Conservation (phyloP, 1,284 basidiomycete species). For the Leccinum ponderosum region DNA sequence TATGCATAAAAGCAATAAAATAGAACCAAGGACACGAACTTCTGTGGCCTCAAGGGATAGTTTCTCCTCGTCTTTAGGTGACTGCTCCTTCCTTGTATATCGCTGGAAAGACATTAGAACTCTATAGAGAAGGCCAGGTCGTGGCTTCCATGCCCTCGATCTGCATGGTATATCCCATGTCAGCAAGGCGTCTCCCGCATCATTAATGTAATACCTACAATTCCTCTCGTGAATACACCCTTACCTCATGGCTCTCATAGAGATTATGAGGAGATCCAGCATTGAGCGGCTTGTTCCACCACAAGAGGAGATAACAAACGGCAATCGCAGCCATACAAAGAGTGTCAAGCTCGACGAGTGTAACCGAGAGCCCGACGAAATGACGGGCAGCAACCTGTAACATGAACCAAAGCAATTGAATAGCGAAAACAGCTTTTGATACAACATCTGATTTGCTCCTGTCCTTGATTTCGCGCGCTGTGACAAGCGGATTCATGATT, state of each 20-base stretch:
- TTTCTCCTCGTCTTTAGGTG: no score
- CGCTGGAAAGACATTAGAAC: neutral
- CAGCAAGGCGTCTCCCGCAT: no score
- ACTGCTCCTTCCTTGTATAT: neutral
- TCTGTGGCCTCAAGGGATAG: no score
- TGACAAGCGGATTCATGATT: neutral
- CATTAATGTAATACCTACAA: neutral
- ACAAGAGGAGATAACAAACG: no score
- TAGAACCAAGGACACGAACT: no score
- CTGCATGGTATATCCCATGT: neutral
- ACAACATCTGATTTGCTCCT: neutral
- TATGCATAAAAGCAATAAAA: conserved; percentile 40
- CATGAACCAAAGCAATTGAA: no score
- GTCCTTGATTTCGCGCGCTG: neutral
- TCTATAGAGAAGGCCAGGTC: neutral
- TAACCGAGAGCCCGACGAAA: no score
- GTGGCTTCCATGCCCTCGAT: neutral
- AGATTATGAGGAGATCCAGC: neutral
- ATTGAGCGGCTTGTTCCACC: neutral
- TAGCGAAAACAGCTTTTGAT: neutral
- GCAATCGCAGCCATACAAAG: no score
- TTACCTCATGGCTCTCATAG: neutral
- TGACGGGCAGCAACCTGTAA: no score
- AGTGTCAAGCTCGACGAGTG: no score
- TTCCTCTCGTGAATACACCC: neutral